Conservation (phyloP, 2,329 filamentous ascomycete genomes). For the Penicillium thymicola region DNA sequence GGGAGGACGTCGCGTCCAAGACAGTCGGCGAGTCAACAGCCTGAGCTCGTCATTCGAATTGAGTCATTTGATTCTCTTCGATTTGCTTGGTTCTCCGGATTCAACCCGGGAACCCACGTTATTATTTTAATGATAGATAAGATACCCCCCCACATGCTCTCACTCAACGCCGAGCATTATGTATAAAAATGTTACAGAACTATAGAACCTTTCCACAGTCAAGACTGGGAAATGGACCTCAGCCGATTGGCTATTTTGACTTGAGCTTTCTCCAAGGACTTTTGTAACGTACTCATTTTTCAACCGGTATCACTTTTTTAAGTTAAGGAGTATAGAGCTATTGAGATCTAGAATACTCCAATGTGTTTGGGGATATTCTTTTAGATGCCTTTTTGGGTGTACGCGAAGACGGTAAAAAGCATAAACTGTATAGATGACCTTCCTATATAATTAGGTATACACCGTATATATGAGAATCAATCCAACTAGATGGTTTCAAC, state of each 20-base stretch:
- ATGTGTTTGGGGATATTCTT: too few relatives aligned
- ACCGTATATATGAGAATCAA: too few relatives aligned
- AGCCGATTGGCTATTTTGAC: background rate
- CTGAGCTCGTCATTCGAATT: background rate
- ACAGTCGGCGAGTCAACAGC: background rate
- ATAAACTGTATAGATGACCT: too few relatives aligned
- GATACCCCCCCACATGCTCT: conserved; percentile 8
- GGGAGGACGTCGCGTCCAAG: conserved; percentile 9
- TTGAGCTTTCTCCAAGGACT: background rate
- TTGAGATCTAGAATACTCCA: too few relatives aligned
- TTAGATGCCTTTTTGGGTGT: too few relatives aligned
- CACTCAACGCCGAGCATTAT: conserved; percentile 10
- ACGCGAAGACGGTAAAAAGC: too few relatives aligned
- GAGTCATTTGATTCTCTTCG: background rate
- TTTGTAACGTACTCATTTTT: background rate
- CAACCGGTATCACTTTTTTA: background rate
- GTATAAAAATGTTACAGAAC: conserved; percentile 1
- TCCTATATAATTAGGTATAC: too few relatives aligned
- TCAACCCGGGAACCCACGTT: background rate
- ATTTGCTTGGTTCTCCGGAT: conserved; percentile 2
- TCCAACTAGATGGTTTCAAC: too few relatives aligned
- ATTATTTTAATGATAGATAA: conserved; percentile 4
- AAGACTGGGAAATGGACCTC: background rate
- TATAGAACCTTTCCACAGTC: conserved; percentile 1
- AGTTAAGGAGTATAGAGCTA: too few relatives aligned